These are phyloP conservation scores for Globisporangium takayamanum DNA, from an alignment of 352 stramenopile species.

Conservation along the genomic window DNA sequence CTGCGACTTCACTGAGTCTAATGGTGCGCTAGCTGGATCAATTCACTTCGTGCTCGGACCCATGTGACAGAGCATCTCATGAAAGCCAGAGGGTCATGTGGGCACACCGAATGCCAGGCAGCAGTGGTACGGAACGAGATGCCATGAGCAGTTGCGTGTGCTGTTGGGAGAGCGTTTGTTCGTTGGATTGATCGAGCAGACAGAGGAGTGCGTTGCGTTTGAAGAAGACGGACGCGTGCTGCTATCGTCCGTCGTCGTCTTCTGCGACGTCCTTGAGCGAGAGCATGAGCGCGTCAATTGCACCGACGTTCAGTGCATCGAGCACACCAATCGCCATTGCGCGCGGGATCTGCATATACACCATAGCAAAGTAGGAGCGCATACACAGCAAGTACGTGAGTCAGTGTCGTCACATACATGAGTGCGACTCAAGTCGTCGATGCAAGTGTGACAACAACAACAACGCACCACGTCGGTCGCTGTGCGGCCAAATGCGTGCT, in stretches of 20 bases:
- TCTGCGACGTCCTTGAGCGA: constrained; percentile 37
- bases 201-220: too few relatives aligned
- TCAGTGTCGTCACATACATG: too few relatives aligned
- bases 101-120: too few relatives aligned
- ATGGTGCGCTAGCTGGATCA: too few relatives aligned
- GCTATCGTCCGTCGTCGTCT: constrained; percentile 73
- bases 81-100: too few relatives aligned
- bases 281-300: constrained; percentile 36
- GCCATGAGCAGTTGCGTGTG: neutral
- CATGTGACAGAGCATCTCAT: too few relatives aligned
- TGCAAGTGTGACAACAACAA: neutral
- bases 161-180: neutral
- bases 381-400: neutral
- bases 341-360: constrained; percentile 29
- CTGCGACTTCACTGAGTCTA: too few relatives aligned
- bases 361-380: too few relatives aligned
- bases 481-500: constrained; percentile 39
- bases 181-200: too few relatives aligned
- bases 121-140: neutral
- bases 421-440: neutral
- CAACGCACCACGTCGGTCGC: constrained; percentile 33
- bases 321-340: constrained; percentile 25
- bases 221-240: constrained; percentile 1
- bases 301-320: constrained; percentile 29
- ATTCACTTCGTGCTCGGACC: too few relatives aligned